phyloP scores from a whole-genome alignment of 768 basidiomycete genomes.

The Mycena kentingensis region DNA sequence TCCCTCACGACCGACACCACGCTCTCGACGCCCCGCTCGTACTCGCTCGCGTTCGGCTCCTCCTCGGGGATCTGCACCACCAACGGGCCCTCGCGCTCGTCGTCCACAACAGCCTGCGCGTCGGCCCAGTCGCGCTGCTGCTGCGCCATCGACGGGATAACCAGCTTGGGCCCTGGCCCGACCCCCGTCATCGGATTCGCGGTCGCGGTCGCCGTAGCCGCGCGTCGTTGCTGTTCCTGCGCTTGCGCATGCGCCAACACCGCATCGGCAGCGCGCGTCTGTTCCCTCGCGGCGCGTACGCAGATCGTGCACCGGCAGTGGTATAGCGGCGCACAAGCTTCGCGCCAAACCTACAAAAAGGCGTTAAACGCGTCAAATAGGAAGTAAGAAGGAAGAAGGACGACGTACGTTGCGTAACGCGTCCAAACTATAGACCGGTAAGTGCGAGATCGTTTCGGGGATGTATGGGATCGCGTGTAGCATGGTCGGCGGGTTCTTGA shows the following conservation, averaged over 20 bases:
- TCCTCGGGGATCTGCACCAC: constrained; percentile 19
- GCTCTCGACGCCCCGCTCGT: constrained; percentile 11
- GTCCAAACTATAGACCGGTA: constrained; percentile 61
- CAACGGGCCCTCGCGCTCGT: background rate
- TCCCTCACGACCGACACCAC: constrained; percentile 13
- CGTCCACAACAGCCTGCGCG: background rate
- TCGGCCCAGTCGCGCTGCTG: background rate
- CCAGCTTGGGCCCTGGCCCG: constrained; percentile 9
- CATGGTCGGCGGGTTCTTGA: constrained; percentile 61
- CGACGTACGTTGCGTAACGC: constrained; percentile 55
- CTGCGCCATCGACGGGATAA: background rate
- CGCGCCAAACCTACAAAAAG: constrained; percentile 70
- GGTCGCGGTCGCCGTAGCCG: constrained; percentile 17
- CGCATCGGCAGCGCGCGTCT: constrained; percentile 47
- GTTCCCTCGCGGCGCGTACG: constrained; percentile 57
- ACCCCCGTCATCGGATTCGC: too few species aligned
- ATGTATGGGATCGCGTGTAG: constrained; percentile 71
- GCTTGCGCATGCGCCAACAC: constrained; percentile 35
- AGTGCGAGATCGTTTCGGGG: constrained; percentile 54
- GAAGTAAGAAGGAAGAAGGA: constrained; percentile 2
- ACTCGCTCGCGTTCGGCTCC: too few species aligned
- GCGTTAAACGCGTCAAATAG: constrained; percentile 11
- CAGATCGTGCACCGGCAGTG: constrained; percentile 76
- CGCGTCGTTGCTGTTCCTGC: constrained; percentile 23
- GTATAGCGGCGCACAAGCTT: constrained; percentile 70